Evolutionary conservation across 2,329 filamentous ascomycete genomes (phyloP), one percentile per base, ranked within the genome.

Genomic region (Metarhizium anisopliae): DNA sequence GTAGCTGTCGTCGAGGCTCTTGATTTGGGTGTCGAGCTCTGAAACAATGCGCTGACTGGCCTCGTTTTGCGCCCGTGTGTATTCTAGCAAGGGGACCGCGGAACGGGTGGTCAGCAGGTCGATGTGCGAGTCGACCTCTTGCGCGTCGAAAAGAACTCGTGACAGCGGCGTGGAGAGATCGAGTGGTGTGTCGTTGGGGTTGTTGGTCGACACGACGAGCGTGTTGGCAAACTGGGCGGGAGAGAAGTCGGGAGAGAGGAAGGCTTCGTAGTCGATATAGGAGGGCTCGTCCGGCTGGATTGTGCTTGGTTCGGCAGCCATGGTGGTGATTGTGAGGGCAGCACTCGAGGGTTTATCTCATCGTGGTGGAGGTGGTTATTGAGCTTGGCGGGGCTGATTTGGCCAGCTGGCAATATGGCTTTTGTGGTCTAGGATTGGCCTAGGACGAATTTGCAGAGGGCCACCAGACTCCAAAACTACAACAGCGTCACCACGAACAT

Each of bases 91-190:
- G 0, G 91, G 89, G 0, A 93, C 75, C 2, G 94, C 91, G 32
- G 86, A 89, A 60, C 88, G 86, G 2, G 91, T 94, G 6, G 93
- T 95, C 45, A 97, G 80, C 3, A 83, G 82, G 70, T 99, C 90
- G 60, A 99, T 96, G 68, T 95, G 91, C 0, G 92, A 95, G 72
- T 97, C 93, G 61, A 99, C 87, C 72, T 97, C 94, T 68, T 97
- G 94, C 3, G 94, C 86, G 72, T 99, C 94, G 72, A 99, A 99
- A 6, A 97, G 84, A 5, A 96, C 92, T 55, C 90, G 85, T 5
- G 92, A 96, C 51, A 99, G 81, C 2, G 94, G 93, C 16, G 94
- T 97, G 6, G 91, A 93, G 56, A 99, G 87, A 70, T 99, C 94
- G 64, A 97, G 82, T 6, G 90, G 88, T 2, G 86, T 86, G 72